Base-by-base conservation (phyloP, 1,139 yeast genomes). In the Casaregolazyma suthepensis region DNA sequence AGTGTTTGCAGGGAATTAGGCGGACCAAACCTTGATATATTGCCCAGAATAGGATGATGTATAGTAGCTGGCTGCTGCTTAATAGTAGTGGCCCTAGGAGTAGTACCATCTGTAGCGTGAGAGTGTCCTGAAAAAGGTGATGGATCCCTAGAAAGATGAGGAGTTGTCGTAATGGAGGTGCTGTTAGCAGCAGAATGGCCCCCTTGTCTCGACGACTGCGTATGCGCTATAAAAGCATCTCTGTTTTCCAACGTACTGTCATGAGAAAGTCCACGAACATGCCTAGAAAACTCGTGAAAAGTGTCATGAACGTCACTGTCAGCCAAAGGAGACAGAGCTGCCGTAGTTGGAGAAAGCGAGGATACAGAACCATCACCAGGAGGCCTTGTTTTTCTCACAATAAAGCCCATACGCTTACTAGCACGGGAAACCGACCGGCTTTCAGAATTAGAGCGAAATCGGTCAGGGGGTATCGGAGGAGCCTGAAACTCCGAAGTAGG, bases 381-480 rank as follows among this genome's bases (percentile, higher is more conserved):
- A 17, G 18, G 52, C 13, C 53, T 23, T 3, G 60, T 49, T 50
- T 62, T 63, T 43, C 62, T 65, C 31, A 63, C 62, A 31, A 66
- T 59, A 43, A 66, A 63, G 2, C 69, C 69, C 69, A 63, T 66
- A 5, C 69, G 56, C 45, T 66, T 66, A 6, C 68, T 66, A 0
- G 89, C 85, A 51, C 83, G 77, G 1, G 82, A 72, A 17, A 73
- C 66, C 6, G 73, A 68, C 54, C 75, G 74, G 18, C 81, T 76
- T 54, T 80, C 86, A n/a, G 83, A 79, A 17, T 80, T 75, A 55
- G 83, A 79, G 59, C 83, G 75, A 6, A 81, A 71, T 56, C 87
- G 70, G 54, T 75, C 78, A 5, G 57, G 56, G 10, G 49, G 48
- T 4, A 22, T 15, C 9, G 46, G 45, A 10, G 45, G 45, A 26